Conservation (phyloP, 1,284 basidiomycete genomes). For the Leccinum cinnamomeum region DNA sequence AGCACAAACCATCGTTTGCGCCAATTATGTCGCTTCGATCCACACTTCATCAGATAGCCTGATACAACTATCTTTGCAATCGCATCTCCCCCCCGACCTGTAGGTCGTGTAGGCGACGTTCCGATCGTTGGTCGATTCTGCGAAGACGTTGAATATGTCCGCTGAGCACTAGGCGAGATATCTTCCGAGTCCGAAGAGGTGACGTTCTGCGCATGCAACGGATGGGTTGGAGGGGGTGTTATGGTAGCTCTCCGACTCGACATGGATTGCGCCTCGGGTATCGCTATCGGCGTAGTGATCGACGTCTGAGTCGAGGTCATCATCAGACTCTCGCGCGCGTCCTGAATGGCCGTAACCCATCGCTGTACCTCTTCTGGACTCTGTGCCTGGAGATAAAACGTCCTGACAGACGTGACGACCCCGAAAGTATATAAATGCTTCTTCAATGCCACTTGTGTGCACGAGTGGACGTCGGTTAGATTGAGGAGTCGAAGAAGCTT, state of each 20-base stretch:
- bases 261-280: conserved; percentile 43
- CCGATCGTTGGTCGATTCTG: conserved; percentile 40
- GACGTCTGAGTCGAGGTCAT: conserved; percentile 60
- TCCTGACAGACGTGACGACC: conserved; percentile 87
- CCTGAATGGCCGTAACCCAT: conserved; percentile 87
- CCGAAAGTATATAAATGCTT: conserved; percentile 90
- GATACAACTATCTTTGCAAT: conserved; percentile 74
- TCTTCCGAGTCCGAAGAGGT: conserved; percentile 81
- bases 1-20: conserved; percentile 92
- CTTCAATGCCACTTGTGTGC: conserved; percentile 86
- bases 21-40: conserved; percentile 91
- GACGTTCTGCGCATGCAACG: conserved; percentile 39
- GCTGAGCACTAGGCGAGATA: conserved; percentile 45
- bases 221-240: conserved; percentile 46
- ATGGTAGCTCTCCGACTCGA: conserved; percentile 35
- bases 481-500: conserved; percentile 89
- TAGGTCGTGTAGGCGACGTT: conserved; percentile 42
- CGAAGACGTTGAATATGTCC: conserved; percentile 41
- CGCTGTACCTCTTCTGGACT: conserved; percentile 69
- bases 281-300: conserved; percentile 45
- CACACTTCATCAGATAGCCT: conserved; percentile 97
- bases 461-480: conserved; percentile 87
- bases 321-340: conserved; percentile 66
- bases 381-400: conserved; percentile 90
- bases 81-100: conserved; percentile 42